A percentile compares a stretch with the other conserved stretches of the same genome.
phyloP scores from a whole-genome alignment of 2,329 filamentous ascomycete genomes.

The Xylariomycetidae sp. region DNA sequence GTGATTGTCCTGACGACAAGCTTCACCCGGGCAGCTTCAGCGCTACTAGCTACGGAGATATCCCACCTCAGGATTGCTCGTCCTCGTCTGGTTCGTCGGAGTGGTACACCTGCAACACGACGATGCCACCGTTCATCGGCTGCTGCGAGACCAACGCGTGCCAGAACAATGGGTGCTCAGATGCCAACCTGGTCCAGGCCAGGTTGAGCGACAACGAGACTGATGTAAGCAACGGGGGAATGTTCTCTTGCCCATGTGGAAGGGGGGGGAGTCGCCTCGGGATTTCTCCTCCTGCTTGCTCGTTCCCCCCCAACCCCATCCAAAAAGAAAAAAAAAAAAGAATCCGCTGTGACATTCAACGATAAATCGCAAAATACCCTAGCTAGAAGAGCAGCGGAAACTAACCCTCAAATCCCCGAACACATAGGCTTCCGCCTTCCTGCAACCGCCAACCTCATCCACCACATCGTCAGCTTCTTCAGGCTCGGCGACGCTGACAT shows the following conservation, averaged over 20 bases:
- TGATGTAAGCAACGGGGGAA: too few species aligned
- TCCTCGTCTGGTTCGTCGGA: constrained; percentile 8
- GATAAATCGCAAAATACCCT: too few species aligned
- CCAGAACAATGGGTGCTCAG: constrained; percentile 24
- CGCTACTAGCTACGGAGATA: constrained; percentile 20
- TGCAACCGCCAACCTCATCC: too few species aligned
- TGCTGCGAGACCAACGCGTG: constrained; percentile 34
- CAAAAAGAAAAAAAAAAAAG: too few species aligned
- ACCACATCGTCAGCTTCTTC: background rate
- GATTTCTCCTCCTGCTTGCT: too few species aligned
- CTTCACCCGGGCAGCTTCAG: constrained; percentile 29
- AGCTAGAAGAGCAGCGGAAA: too few species aligned
- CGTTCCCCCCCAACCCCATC: too few species aligned
- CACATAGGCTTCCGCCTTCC: too few species aligned
- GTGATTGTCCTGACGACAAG: constrained; percentile 23
- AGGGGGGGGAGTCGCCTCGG: too few species aligned
- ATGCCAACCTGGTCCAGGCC: constrained; percentile 22
- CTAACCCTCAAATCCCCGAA: too few species aligned
- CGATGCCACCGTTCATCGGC: constrained; percentile 28
- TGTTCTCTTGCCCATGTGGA: too few species aligned
- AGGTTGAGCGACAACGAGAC: constrained; percentile 13
- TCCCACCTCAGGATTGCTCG: constrained; percentile 28
- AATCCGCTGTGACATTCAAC: too few species aligned
- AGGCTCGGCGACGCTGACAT: background rate
- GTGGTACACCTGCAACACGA: constrained; percentile 31